phyloP scores from a whole-genome alignment of 441 rosid genomes.

The Syzygium syzygioides region DNA sequence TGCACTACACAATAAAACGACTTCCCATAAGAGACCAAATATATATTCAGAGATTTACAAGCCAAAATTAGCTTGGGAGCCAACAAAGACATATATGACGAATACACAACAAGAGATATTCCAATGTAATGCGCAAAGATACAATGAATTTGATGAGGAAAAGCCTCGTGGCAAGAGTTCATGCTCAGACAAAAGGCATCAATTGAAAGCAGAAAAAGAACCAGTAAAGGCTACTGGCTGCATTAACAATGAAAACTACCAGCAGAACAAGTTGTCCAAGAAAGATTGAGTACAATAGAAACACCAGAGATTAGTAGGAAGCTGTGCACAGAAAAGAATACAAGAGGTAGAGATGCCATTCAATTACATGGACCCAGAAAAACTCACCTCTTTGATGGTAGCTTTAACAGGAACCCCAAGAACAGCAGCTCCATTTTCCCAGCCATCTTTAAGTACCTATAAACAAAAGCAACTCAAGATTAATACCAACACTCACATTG shows the following conservation, averaged over 20 bases:
- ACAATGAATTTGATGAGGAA: not conserved
- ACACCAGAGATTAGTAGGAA: not conserved
- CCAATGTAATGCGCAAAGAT: not conserved
- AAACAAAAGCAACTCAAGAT: conserved; percentile 10
- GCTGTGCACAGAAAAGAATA: not conserved
- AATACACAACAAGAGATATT: not conserved
- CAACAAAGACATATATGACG: not conserved
- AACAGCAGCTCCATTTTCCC: conserved; percentile 78
- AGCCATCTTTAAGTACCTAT: conserved; percentile 79
- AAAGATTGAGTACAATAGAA: not conserved
- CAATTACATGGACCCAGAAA: not conserved
- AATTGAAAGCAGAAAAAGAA: not conserved
- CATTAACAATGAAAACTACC: not conserved
- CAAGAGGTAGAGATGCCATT: not conserved
- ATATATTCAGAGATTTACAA: not conserved
- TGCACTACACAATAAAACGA: not conserved
- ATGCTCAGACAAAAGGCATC: not conserved
- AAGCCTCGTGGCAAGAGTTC: not conserved
- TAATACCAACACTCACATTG: not conserved
- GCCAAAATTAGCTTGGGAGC: not conserved
- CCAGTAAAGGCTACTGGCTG: not conserved
- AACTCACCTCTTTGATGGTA: conserved; percentile 85
- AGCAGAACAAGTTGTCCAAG: not conserved
- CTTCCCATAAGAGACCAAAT: not conserved
- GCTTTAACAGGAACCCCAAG: conserved; percentile 96